Percentiles rank a stretch among this genome's conserved stretches.
phyloP scores from a whole-genome alignment of 306 rosid species.

The Pyrus bretschneideri region DNA sequence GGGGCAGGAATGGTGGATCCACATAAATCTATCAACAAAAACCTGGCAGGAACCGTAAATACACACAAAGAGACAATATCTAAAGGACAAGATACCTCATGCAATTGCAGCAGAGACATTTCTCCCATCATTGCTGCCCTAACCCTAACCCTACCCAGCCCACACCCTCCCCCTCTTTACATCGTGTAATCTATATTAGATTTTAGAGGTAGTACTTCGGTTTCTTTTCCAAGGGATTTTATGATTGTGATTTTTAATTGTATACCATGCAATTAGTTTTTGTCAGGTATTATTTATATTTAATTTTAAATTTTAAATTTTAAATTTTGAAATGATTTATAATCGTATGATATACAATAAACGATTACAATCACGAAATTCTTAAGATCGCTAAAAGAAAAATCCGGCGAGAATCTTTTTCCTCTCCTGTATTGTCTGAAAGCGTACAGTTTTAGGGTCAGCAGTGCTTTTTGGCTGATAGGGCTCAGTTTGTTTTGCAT shows the following conservation, averaged over 20 bases:
- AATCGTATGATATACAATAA: no score
- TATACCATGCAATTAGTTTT: accelerated
- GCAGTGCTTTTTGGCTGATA: no score
- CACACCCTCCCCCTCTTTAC: neutral
- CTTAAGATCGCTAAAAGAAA: accelerated
- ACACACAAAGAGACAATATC: conserved; percentile 33
- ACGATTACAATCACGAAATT: accelerated
- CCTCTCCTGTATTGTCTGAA: no score
- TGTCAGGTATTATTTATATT: no score
- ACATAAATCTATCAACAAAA: conserved; percentile 15
- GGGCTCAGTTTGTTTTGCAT: neutral
- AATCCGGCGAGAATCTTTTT: no score
- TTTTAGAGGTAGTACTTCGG: neutral
- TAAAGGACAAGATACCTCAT: conserved; percentile 43
- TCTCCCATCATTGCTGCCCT: conserved; percentile 38
- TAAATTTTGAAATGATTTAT: no score
- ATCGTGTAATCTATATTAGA: neutral
- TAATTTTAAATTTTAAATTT: no score
- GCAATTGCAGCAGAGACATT: conserved; percentile 33
- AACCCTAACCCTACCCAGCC: neutral
- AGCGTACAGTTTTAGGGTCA: no score
- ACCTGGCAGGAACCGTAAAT: conserved; percentile 20
- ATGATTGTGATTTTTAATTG: no score
- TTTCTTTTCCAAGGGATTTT: accelerated
- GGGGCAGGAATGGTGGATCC: conserved; percentile 27